Evolutionary conservation across 495 filamentous ascomycete species (phyloP).

Genomic region (Tuber borchii): DNA sequence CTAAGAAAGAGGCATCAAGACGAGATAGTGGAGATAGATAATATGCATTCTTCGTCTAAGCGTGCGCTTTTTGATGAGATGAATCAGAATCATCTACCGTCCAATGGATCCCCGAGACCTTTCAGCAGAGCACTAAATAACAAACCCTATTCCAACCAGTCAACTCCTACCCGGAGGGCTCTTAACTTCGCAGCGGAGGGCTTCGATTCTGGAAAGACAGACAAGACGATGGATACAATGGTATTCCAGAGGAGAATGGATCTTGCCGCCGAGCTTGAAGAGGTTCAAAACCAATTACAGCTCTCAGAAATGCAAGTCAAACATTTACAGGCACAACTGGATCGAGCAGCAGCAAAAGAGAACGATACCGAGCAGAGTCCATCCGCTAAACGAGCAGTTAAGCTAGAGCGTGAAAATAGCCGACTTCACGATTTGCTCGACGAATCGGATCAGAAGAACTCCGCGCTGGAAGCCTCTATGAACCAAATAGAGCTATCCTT

Average conservation of each 20-base stretch:
- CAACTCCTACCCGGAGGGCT: constrained; percentile 67
- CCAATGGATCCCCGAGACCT: constrained; percentile 70
- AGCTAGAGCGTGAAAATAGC: constrained; percentile 86
- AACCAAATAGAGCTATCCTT: constrained; percentile 82
- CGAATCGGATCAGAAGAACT: constrained; percentile 89
- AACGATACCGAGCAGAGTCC: constrained; percentile 75
- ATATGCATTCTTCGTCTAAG: constrained; percentile 64
- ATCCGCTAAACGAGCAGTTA: constrained; percentile 73
- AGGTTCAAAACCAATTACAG: constrained; percentile 90
- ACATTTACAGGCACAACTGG: constrained; percentile 83
- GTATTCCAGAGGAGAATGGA: constrained; percentile 88
- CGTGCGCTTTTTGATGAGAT: constrained; percentile 76
- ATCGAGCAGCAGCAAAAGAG: constrained; percentile 53
- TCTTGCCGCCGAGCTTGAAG: constrained; percentile 79
- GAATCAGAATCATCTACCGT: constrained; percentile 70
- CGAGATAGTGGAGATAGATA: constrained; percentile 66
- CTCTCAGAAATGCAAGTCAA: constrained; percentile 93
- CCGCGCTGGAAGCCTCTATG: constrained; percentile 77
- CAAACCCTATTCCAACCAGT: constrained; percentile 64
- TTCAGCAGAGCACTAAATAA: constrained; percentile 65
- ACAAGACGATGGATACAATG: constrained; percentile 81
- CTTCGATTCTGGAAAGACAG: constrained; percentile 75
- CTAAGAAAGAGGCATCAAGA: constrained; percentile 65
- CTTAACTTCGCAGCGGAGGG: constrained; percentile 58
- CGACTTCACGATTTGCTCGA: constrained; percentile 92